Evolutionary conservation across 2,329 filamentous ascomycete species (phyloP).

Genomic region (Amauroascus niger): DNA sequence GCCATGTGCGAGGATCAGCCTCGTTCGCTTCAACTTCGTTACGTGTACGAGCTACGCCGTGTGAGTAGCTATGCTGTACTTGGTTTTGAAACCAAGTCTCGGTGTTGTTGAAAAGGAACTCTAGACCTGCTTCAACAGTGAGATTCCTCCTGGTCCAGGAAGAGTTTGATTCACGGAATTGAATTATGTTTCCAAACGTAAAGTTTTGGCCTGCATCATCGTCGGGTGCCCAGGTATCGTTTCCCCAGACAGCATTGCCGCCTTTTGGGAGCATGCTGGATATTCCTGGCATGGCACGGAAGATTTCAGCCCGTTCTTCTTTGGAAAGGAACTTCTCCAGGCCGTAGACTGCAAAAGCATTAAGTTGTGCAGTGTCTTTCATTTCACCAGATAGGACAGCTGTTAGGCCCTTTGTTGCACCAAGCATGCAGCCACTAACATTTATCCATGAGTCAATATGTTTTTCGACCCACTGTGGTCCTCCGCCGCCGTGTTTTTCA

Average conservation of each 20-base stretch:
- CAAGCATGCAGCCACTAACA: conserved; percentile 95
- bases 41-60: conserved; percentile 71
- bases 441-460: conserved; percentile 96
- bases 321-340: conserved; percentile 90
- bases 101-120: conserved; percentile 66
- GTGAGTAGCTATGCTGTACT: conserved; percentile 67
- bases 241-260: conserved; percentile 91
- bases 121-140: conserved; percentile 66
- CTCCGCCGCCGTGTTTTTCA: conserved; percentile 66
- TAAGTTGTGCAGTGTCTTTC: conserved; percentile 94
- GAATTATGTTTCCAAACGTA: conserved; percentile 72
- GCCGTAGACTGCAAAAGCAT: conserved; percentile 91
- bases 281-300: conserved; percentile 92
- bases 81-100: conserved; percentile 78
- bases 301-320: conserved; percentile 83
- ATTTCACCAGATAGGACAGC: conserved; percentile 93
- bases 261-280: conserved; percentile 95
- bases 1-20: conserved; percentile 70
- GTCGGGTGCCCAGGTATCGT: conserved; percentile 76
- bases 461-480: conserved; percentile 77
- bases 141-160: conserved; percentile 59
- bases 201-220: conserved; percentile 63
- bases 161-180: conserved; percentile 62
- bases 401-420: conserved; percentile 80
- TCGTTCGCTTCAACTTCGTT: conserved; percentile 76